Conservation (phyloP, 495 filamentous ascomycete species). For the Aspergillus asperescens region DNA sequence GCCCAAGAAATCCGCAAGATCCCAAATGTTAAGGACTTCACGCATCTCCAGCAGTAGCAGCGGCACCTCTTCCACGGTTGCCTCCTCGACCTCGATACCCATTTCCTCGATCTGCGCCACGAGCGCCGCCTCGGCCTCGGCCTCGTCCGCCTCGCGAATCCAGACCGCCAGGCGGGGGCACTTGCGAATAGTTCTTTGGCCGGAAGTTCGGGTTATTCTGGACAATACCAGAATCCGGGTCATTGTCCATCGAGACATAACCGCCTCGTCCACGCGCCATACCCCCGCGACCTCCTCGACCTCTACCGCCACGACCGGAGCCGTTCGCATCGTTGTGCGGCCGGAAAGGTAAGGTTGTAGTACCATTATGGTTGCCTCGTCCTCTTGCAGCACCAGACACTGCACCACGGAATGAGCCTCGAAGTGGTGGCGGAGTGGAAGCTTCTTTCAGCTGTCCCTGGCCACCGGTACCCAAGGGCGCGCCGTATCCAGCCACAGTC, state of each 20-base stretch:
- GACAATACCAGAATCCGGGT: constrained; percentile 46
- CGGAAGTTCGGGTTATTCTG: constrained; percentile 50
- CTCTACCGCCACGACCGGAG: constrained; percentile 23
- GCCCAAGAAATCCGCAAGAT: too few species aligned
- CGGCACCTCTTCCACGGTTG: constrained; percentile 16
- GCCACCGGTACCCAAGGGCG: constrained; percentile 49
- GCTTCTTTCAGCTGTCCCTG: constrained; percentile 67
- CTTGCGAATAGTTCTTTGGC: constrained; percentile 60
- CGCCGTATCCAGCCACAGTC: constrained; percentile 56
- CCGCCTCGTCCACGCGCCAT: constrained; percentile 38
- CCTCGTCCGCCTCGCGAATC: constrained; percentile 4
- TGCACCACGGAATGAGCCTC: constrained; percentile 67
- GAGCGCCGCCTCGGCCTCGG: constrained; percentile 8
- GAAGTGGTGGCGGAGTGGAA: constrained; percentile 59
- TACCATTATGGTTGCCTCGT: constrained; percentile 38
- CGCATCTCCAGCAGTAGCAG: constrained; percentile 4
- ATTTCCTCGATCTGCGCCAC: constrained; percentile 43
- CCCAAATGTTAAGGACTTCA: not conserved
- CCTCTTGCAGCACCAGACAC: constrained; percentile 42
- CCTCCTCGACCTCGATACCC: constrained; percentile 20
- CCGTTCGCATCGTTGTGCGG: constrained; percentile 26
- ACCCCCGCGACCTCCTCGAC: constrained; percentile 26
- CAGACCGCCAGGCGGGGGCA: constrained; percentile 65
- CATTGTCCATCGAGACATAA: constrained; percentile 50
- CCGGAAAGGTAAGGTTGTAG: constrained; percentile 33